Percentiles rank a stretch among this genome's conserved stretches.
Evolutionary conservation across 768 basidiomycete genomes (phyloP).

Genomic region (Leccinum aurantiacum): DNA sequence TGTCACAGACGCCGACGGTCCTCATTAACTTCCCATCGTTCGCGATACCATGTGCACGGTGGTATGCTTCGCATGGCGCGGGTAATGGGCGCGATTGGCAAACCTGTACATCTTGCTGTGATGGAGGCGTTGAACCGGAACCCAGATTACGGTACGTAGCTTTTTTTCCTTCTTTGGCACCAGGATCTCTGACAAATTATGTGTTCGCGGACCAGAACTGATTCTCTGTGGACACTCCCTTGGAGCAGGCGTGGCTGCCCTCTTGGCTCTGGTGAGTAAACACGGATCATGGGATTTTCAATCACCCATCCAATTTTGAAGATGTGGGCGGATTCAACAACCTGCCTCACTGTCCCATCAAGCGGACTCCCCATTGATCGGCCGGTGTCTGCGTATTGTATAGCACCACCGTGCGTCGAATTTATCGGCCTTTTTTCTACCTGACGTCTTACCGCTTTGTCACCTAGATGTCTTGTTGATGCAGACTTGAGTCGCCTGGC

Average conservation of each 20-base stretch:
- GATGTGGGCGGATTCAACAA: constrained; percentile 87
- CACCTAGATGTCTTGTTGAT: constrained; percentile 58
- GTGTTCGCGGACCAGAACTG: constrained; percentile 45
- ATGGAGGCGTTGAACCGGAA: constrained; percentile 67
- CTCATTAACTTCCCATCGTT: constrained; percentile 22
- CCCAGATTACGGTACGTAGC: constrained; percentile 64
- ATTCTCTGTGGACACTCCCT: constrained; percentile 82
- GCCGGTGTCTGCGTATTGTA: constrained; percentile 71
- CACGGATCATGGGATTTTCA: not conserved
- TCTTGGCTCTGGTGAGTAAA: constrained; percentile 65
- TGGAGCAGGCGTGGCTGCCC: constrained; percentile 76
- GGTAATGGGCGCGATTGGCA: constrained; percentile 74
- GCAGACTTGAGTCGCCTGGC: constrained; percentile 58
- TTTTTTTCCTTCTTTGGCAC: not conserved
- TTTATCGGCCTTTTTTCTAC: not conserved
- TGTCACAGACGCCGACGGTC: constrained; percentile 24
- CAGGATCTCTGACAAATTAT: constrained; percentile 1
- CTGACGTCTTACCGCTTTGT: not conserved
- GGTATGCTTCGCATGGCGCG: constrained; percentile 81
- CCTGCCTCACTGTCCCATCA: constrained; percentile 63
- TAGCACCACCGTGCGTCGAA: constrained; percentile 69
- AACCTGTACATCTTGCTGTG: constrained; percentile 76
- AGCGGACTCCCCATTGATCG: constrained; percentile 70
- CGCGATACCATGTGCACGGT: constrained; percentile 67
- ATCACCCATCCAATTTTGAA: constrained; percentile 26